phyloP scores from a whole-genome alignment of 352 stramenopile genomes.

The Phytophthora syringae region DNA sequence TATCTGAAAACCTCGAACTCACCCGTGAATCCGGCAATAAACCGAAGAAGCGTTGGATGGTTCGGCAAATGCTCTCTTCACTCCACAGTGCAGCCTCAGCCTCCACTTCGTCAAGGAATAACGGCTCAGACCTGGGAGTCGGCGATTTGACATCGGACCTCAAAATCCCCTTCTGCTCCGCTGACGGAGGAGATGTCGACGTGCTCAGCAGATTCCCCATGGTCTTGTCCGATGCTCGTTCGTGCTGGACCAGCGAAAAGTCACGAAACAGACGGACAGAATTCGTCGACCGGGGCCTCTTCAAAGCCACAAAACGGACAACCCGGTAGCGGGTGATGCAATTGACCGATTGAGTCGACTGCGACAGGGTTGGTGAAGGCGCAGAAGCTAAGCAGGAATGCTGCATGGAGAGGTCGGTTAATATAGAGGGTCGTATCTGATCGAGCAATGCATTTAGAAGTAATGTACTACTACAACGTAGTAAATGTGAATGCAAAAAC shows the following conservation, averaged over 20 bases:
- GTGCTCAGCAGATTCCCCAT: constrained; percentile 31
- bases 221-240: constrained; percentile 4
- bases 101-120: constrained; percentile 67
- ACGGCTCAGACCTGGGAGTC: constrained; percentile 14
- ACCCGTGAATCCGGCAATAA: constrained; percentile 63
- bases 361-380: too few species aligned
- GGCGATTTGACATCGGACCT: background rate
- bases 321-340: too few species aligned
- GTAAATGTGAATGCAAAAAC: too few species aligned
- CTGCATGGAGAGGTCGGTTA: too few species aligned
- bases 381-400: too few species aligned
- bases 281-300: too few species aligned
- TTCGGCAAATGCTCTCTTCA: constrained; percentile 54
- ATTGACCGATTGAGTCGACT: too few species aligned
- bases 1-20: background rate
- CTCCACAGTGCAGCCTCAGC: constrained; percentile 55
- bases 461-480: too few species aligned
- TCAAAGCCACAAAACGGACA: too few species aligned
- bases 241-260: background rate
- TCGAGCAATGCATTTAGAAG: too few species aligned
- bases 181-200: background rate
- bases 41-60: constrained; percentile 65
- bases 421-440: too few species aligned
- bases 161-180: constrained; percentile 22
- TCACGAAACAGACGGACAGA: too few species aligned